A percentile compares a stretch with the other conserved stretches of the same genome.
Evolutionary conservation across 768 basidiomycete genomes (phyloP).

Genomic region (Myochromella boudieri): DNA sequence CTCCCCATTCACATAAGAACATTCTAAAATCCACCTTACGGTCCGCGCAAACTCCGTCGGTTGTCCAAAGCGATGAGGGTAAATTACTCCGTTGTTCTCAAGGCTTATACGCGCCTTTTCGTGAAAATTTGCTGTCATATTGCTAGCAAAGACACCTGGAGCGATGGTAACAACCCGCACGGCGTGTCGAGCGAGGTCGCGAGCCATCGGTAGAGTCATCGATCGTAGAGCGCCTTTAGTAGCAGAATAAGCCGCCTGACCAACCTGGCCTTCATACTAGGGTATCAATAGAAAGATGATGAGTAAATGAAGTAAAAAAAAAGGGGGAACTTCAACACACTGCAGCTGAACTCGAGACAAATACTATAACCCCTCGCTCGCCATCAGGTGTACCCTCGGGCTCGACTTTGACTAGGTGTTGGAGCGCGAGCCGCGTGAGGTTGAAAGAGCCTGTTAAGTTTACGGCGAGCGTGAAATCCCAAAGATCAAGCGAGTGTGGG

Average conservation of each 20-base stretch:
- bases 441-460: slow-evolving; percentile 63
- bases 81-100: slow-evolving; percentile 41
- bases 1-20: slow-evolving; percentile 58
- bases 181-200: slow-evolving; percentile 53
- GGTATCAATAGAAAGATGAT: background rate
- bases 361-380: slow-evolving; percentile 57
- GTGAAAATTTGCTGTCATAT: slow-evolving; percentile 41
- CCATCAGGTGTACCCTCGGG: slow-evolving; percentile 46
- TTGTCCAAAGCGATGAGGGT: slow-evolving; percentile 48
- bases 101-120: slow-evolving; percentile 38
- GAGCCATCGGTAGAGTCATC: slow-evolving; percentile 62
- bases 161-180: slow-evolving; percentile 59
- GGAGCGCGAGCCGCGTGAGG: slow-evolving; percentile 50
- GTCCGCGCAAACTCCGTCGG: slow-evolving; percentile 53
- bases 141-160: slow-evolving; percentile 52
- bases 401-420: slow-evolving; percentile 48
- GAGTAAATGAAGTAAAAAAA: background rate
- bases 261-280: slow-evolving; percentile 57
- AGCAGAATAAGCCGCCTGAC: slow-evolving; percentile 57
- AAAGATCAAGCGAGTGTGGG: slow-evolving; percentile 49
- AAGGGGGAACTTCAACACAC: slow-evolving; percentile 28
- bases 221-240: slow-evolving; percentile 58
- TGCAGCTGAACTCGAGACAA: slow-evolving; percentile 56
- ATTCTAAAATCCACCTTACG: slow-evolving; percentile 50
- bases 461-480: slow-evolving; percentile 51